These are phyloP conservation scores for Rhynchospora breviuscula DNA, from an alignment of 176 grass and related monocot genomes.

Conservation along the genomic window DNA sequence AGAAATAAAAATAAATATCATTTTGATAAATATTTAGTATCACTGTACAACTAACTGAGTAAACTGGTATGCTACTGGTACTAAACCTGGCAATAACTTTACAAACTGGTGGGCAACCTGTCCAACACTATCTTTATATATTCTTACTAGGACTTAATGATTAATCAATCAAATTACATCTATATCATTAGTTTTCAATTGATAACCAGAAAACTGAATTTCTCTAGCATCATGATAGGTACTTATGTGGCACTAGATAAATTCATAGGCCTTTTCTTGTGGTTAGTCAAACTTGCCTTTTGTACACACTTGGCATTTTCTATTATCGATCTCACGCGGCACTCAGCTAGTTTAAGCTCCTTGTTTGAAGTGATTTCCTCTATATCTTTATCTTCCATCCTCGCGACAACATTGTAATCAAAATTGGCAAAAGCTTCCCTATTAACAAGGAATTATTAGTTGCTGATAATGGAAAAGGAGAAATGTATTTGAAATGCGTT, in stretches of 20 bases:
- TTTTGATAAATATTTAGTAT: not conserved
- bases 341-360: slow-evolving; percentile 73
- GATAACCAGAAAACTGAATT: too few species aligned
- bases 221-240: not conserved
- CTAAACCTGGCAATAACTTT: not conserved
- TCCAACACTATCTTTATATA: not conserved
- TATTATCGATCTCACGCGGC: slow-evolving; percentile 68
- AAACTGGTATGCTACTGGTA: not conserved
- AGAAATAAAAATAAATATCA: not conserved
- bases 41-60: not conserved
- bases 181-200: too few species aligned
- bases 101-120: not conserved
- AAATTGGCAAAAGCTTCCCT: slow-evolving; percentile 73
- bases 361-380: slow-evolving; percentile 47
- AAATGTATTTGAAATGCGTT: not conserved
- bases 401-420: slow-evolving; percentile 45
- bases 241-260: not conserved
- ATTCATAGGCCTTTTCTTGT: not conserved
- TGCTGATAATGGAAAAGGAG: not conserved
- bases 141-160: not conserved
- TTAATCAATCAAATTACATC: not conserved
- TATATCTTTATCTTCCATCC: slow-evolving; percentile 66
- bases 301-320: slow-evolving; percentile 91
- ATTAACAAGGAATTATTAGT: not conserved
- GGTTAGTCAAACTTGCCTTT: slow-evolving; percentile 39